Conservation (phyloP, 768 basidiomycete species). For the Tulasnella sp. region DNA sequence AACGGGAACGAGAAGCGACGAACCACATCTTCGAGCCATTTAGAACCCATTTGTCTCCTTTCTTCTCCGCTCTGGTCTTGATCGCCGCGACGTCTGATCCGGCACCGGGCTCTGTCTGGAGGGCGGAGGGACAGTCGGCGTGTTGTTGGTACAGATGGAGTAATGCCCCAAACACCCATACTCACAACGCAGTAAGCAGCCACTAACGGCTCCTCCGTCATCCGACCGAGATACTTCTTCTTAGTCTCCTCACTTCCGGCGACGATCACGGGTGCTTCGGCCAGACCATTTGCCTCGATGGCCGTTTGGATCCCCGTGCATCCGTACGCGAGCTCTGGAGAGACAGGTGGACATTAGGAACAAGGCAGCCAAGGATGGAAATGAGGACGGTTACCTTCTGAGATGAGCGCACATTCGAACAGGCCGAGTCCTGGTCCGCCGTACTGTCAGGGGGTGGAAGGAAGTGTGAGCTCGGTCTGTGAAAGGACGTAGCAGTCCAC, state of each 20-base stretch:
- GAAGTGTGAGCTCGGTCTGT: not conserved
- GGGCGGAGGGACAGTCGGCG: not conserved
- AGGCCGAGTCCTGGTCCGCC: slow-evolving; percentile 38
- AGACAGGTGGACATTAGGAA: too few relatives aligned
- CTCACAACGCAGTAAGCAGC: slow-evolving; percentile 38
- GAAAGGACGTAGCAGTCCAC: not conserved
- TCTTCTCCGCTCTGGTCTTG: slow-evolving; percentile 38
- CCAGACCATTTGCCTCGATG: slow-evolving; percentile 41
- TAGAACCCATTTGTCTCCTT: slow-evolving; percentile 35
- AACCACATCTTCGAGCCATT: slow-evolving; percentile 40
- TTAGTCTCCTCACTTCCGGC: slow-evolving; percentile 39
- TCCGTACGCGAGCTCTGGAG: slow-evolving; percentile 35
- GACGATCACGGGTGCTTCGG: slow-evolving; percentile 38
- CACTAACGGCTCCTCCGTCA: slow-evolving; percentile 40
- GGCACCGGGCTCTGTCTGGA: slow-evolving; percentile 38
- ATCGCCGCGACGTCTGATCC: slow-evolving; percentile 43
- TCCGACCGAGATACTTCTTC: slow-evolving; percentile 39
- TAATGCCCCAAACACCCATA: not conserved
- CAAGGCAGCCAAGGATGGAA: not conserved
- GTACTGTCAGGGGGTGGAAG: slow-evolving; percentile 30
- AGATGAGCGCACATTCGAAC: slow-evolving; percentile 37
- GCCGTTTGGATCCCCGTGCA: slow-evolving; percentile 39
- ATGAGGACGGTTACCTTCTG: slow-evolving; percentile 33
- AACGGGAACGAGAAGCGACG: slow-evolving; percentile 15
- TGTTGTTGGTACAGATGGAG: not conserved